These are phyloP conservation scores for Torulaspora maleeae DNA, from an alignment of 805 yeast genomes.

Conservation along the genomic window DNA sequence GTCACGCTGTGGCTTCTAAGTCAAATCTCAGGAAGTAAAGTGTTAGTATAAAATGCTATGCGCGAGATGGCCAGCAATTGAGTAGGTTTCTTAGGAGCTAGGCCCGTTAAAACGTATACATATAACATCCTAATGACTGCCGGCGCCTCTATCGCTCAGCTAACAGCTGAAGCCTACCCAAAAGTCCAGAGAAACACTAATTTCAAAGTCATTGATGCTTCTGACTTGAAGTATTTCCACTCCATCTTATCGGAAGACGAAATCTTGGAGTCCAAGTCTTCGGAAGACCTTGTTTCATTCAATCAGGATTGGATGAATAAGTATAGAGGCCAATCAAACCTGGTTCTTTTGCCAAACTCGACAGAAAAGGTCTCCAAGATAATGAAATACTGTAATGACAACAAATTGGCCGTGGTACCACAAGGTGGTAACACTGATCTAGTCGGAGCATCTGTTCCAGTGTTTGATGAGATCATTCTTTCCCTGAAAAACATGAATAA, in stretches of 20 bases:
- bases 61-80: not conserved
- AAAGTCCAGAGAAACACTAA: slow-evolving; percentile 44
- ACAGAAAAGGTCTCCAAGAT: slow-evolving; percentile 69
- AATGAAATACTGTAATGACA: slow-evolving; percentile 66
- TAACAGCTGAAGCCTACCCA: slow-evolving; percentile 66
- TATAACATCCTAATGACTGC: slow-evolving; percentile 8
- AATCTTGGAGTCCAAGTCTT: slow-evolving; percentile 10
- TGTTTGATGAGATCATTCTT: slow-evolving; percentile 76
- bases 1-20: slow-evolving; percentile 2
- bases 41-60: not conserved
- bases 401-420: slow-evolving; percentile 74
- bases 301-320: slow-evolving; percentile 89
- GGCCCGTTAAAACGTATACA: not conserved
- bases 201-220: slow-evolving; percentile 47
- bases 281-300: slow-evolving; percentile 15
- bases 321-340: slow-evolving; percentile 69
- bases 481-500: slow-evolving; percentile 62
- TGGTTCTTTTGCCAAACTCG: slow-evolving; percentile 72
- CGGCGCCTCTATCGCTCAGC: slow-evolving; percentile 16
- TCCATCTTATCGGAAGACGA: slow-evolving; percentile 43
- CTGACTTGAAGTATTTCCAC: slow-evolving; percentile 55
- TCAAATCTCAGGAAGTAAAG: too few species aligned
- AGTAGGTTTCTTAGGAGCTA: not conserved
- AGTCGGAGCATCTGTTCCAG: slow-evolving; percentile 84
- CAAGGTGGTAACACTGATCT: slow-evolving; percentile 93